Percentiles rank a stretch among this genome's conserved stretches.
Conservation (phyloP, 805 yeast species). For the Spencermartinsiella europaea region DNA sequence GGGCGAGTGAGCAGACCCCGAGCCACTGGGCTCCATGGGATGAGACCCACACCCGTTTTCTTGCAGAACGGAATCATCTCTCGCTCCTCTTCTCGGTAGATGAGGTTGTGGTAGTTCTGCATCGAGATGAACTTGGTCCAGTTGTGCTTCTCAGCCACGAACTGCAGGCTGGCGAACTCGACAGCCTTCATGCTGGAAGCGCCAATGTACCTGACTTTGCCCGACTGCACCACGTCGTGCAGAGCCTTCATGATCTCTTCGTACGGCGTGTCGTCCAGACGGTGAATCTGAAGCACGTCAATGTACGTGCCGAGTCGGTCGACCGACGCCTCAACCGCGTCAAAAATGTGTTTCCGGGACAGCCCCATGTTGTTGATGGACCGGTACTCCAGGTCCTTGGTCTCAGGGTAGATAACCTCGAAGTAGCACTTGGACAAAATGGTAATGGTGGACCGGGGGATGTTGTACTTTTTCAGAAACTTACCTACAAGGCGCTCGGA, state of each 20-base stretch:
- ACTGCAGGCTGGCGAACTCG: slow-evolving; percentile 51
- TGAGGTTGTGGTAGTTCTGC: slow-evolving; percentile 54
- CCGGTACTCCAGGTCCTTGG: slow-evolving; percentile 10
- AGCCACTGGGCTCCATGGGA: slow-evolving; percentile 60
- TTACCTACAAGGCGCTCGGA: slow-evolving; percentile 50
- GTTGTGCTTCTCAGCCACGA: slow-evolving; percentile 48
- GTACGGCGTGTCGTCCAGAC: slow-evolving; percentile 48
- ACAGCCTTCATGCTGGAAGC: slow-evolving; percentile 57
- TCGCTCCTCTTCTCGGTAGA: slow-evolving; percentile 61
- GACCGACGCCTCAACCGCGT: slow-evolving; percentile 40
- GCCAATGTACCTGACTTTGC: slow-evolving; percentile 52
- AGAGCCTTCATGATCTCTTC: slow-evolving; percentile 54
- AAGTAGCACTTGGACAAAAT: slow-evolving; percentile 44
- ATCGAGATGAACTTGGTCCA: slow-evolving; percentile 57
- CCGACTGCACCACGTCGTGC: slow-evolving; percentile 47
- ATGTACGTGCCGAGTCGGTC: slow-evolving; percentile 45
- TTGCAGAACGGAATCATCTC: too few species aligned
- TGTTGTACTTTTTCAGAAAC: slow-evolving; percentile 46
- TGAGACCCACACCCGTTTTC: slow-evolving; percentile 49
- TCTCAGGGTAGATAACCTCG: slow-evolving; percentile 7
- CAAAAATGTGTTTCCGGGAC: slow-evolving; percentile 44
- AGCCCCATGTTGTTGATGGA: slow-evolving; percentile 36
- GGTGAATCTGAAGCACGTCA: slow-evolving; percentile 54
- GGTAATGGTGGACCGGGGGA: slow-evolving; percentile 51
- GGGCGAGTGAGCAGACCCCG: slow-evolving; percentile 54